Conservation (phyloP, 495 filamentous ascomycete genomes). For the Aeminium ludgeri region DNA sequence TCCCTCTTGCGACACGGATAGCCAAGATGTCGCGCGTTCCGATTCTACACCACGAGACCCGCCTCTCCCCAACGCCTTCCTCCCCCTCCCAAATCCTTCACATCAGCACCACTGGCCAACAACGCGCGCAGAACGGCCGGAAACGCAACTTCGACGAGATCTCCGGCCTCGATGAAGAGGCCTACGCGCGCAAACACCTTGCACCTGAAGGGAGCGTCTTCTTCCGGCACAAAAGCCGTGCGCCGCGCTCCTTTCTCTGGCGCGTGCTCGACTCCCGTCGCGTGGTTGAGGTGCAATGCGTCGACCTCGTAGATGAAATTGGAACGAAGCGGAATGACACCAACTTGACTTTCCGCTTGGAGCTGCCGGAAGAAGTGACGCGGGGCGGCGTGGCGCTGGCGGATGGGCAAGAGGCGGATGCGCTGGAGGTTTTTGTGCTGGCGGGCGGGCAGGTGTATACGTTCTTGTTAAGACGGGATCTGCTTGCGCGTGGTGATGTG, state of each 20-base stretch:
- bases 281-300: constrained; percentile 63
- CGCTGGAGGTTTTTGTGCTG: constrained; percentile 57
- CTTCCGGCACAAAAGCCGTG: constrained; percentile 54
- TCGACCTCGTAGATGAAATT: constrained; percentile 58
- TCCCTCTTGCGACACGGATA: background rate
- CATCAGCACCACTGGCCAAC: constrained; percentile 37
- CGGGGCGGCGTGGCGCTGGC: constrained; percentile 62
- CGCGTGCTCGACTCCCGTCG: constrained; percentile 65
- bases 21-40: constrained; percentile 19
- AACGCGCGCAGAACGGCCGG: constrained; percentile 22
- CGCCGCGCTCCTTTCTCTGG: constrained; percentile 80
- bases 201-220: constrained; percentile 70
- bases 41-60: constrained; percentile 64
- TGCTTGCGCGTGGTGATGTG: constrained; percentile 5
- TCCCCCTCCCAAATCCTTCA: constrained; percentile 55
- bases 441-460: constrained; percentile 61
- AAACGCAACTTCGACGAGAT: constrained; percentile 27
- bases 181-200: constrained; percentile 51
- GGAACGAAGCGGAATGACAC: constrained; percentile 36
- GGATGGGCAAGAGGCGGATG: constrained; percentile 61
- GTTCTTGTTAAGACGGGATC: constrained; percentile 36
- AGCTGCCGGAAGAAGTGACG: constrained; percentile 54
- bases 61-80: constrained; percentile 62
- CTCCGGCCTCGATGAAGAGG: constrained; percentile 51
- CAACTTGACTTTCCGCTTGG: constrained; percentile 53